Conservation (phyloP, 768 basidiomycete genomes). For the Grammothele lineata region DNA sequence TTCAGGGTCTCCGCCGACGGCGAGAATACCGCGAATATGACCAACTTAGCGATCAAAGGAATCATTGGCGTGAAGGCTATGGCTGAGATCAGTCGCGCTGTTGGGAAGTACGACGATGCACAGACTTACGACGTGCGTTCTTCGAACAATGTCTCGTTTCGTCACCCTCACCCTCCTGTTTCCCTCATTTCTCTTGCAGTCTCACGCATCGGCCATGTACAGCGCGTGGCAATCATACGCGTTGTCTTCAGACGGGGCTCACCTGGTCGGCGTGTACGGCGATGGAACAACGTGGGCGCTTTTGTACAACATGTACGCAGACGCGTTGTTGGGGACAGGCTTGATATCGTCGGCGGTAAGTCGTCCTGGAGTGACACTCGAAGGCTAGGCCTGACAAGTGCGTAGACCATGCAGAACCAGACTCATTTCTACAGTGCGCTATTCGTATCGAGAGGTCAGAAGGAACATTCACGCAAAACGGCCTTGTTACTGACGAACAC, state of each 20-base stretch:
- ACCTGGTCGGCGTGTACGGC: conserved; percentile 11
- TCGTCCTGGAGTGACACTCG: no score
- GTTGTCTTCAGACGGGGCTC: background rate
- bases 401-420: conserved; percentile 3
- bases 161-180: no score
- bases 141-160: no score
- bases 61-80: conserved; percentile 34
- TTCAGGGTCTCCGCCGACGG: conserved; percentile 3
- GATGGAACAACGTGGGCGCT: conserved; percentile 10
- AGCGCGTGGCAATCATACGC: conserved; percentile 8
- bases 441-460: background rate
- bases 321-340: conserved; percentile 6
- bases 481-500: no score
- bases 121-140: conserved; percentile 10
- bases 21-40: conserved; percentile 43
- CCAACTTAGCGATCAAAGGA: conserved; percentile 62
- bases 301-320: conserved; percentile 17
- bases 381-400: no score
- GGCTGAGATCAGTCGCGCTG: background rate
- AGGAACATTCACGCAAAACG: no score
- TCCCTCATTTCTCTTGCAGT: no score
- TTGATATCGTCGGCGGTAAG: conserved; percentile 7
- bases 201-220: conserved; percentile 3
- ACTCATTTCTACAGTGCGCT: conserved; percentile 6
- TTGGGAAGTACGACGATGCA: conserved; percentile 49